phyloP scores from a whole-genome alignment of 2,329 filamentous ascomycete species.

The Zelopaecilomyces penicillatus region DNA sequence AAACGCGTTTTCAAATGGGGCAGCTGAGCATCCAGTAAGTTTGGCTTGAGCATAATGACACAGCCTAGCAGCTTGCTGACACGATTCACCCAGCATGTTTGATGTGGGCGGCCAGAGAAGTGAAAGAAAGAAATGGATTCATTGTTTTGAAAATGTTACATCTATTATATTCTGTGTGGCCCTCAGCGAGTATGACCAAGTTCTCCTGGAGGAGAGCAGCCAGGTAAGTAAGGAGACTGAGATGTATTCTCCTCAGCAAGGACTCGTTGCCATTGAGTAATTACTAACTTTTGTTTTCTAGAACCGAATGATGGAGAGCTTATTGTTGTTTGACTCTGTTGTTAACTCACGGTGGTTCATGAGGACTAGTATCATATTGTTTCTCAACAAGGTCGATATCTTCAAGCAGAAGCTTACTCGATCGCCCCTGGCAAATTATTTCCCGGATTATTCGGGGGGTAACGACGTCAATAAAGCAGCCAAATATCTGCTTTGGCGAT shows the following conservation, averaged over 20 bases:
- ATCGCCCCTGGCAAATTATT: constrained; percentile 88
- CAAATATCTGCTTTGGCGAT: constrained; percentile 95
- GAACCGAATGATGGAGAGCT: constrained; percentile 99
- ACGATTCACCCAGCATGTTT: constrained; percentile 67
- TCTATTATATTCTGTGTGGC: constrained; percentile 99
- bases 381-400: constrained; percentile 97
- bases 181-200: constrained; percentile 96
- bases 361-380: constrained; percentile 95
- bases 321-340: constrained; percentile 94
- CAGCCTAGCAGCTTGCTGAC: constrained; percentile 13
- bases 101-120: constrained; percentile 95
- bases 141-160: constrained; percentile 99
- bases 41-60: background rate
- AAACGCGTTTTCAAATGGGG: constrained; percentile 97
- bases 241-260: background rate
- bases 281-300: constrained; percentile 26
- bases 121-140: constrained; percentile 99
- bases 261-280: background rate
- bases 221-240: constrained; percentile 54
- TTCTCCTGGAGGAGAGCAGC: constrained; percentile 90
- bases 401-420: constrained; percentile 91
- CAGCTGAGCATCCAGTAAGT: constrained; percentile 96
- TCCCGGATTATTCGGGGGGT: constrained; percentile 94
- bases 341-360: constrained; percentile 99
- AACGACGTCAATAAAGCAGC: constrained; percentile 97